These are phyloP conservation scores for Trapa incisa DNA, from an alignment of 345 rosid species.

Conservation along the genomic window DNA sequence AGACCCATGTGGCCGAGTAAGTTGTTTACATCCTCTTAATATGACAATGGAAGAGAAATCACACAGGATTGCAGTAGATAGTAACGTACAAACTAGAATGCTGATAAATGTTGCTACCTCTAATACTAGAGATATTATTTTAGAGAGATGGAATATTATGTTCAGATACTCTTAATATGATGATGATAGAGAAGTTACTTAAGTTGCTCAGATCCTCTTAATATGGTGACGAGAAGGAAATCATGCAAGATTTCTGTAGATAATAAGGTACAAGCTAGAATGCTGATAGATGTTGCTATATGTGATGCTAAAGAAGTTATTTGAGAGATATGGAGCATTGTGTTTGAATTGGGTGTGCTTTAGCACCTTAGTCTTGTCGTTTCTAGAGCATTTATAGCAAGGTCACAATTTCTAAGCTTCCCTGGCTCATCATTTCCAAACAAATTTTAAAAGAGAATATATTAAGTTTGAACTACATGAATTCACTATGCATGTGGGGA, in stretches of 20 bases:
- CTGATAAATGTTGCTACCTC: not conserved
- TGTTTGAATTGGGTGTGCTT: not conserved
- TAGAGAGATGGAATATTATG: not conserved
- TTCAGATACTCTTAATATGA: not conserved
- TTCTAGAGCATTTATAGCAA: not conserved
- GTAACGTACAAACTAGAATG: not conserved
- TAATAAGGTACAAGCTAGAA: not conserved
- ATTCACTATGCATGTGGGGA: not conserved
- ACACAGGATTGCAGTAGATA: not conserved
- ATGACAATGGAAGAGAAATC: not conserved
- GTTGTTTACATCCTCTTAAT: not conserved
- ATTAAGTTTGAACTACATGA: not conserved
- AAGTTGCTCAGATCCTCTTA: conserved; percentile 1
- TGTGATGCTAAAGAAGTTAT: not conserved
- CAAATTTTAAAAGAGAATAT: not conserved
- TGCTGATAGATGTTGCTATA: not conserved
- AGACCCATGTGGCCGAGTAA: conserved; percentile 53
- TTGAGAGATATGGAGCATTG: not conserved
- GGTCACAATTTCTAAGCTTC: not conserved
- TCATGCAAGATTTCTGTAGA: not conserved
- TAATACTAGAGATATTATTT: not conserved
- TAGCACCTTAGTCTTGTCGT: not conserved
- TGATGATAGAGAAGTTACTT: conserved; percentile 3
- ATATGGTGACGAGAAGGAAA: not conserved
- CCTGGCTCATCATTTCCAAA: not conserved